Evolutionary conservation across 2,329 filamentous ascomycete species (phyloP), one percentile per base, ranked within the genome.

Genomic region (Colletotrichum sublineola): DNA sequence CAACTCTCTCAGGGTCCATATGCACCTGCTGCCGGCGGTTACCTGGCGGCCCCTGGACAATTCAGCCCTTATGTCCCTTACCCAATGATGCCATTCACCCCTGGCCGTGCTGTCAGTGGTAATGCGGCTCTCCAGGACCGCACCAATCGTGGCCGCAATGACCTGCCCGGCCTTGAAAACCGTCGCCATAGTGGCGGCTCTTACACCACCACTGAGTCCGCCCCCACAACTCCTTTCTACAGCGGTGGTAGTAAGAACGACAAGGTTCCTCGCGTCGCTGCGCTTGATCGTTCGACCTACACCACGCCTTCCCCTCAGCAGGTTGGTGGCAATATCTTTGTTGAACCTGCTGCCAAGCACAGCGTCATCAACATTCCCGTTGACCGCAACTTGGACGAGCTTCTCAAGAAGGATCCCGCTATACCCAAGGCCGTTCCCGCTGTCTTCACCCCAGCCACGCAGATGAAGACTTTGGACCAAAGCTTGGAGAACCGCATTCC

Each of bases 391-490:
- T 81, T 95, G 63, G 90, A 94, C 68, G 88, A 88, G 29, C 82
- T 95, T 61, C 85, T 94, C 55, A 86, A 91, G 77, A 90, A 93
- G 79, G 91, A 95, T n/a, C 96, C 96, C 24, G 83, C 91, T 0
- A 93, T 99, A 74, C 96, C 96, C 29, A 89, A 90, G 74, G 96
- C 96, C 63, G 95, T 99, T 57, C 96, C 96, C 20, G 96, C 96
- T 8, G 92, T 95, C 75, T 95, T 94, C 79, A 95, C 93, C 69
- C 94, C 94, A 38, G 92, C 92, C 33, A 95, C 96, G 69, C 93
- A 93, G 78, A 90, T 94, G 84, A 94, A 97, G 87, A 95, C 93
- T 53, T 89, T 98, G 38, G 96, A 97, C 75, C 95, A 97, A 82
- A 97, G 95, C 79, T 87, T 99, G 61, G 94, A 97, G 83, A 98